These are phyloP conservation scores for Solanum commersonii DNA, from an alignment of 257 asterid genomes.

Conservation along the genomic window DNA sequence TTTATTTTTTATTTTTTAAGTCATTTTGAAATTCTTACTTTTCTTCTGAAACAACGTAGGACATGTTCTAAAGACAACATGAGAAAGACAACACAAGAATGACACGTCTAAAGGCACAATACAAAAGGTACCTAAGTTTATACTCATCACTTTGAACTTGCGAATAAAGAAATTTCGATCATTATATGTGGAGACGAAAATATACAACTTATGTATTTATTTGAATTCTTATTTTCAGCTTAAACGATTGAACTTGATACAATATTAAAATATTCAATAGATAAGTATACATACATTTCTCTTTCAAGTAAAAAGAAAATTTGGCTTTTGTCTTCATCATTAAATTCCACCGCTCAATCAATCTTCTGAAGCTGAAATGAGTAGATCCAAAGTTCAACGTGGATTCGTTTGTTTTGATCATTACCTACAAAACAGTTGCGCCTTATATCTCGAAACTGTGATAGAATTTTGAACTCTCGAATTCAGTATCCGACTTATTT, in stretches of 20 bases:
- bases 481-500: not conserved
- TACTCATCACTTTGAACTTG: not conserved
- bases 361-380: not conserved
- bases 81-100: not conserved
- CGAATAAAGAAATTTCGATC: not conserved
- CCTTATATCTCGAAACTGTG: not conserved
- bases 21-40: not conserved
- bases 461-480: not conserved
- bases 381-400: not conserved
- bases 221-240: too few relatives aligned
- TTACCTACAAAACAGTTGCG: not conserved
- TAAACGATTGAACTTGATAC: not conserved
- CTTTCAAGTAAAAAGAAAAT: not conserved
- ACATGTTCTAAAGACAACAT: not conserved
- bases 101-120: not conserved
- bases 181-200: accelerated
- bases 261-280: not conserved
- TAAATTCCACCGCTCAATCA: not conserved
- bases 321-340: not conserved
- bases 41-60: not conserved
- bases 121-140: not conserved
- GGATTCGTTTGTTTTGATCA: not conserved
- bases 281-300: not conserved
- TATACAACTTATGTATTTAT: too few relatives aligned
- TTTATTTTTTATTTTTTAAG: not conserved